Conservation (phyloP, 768 basidiomycete genomes). For the Hypholoma sublateritium region DNA sequence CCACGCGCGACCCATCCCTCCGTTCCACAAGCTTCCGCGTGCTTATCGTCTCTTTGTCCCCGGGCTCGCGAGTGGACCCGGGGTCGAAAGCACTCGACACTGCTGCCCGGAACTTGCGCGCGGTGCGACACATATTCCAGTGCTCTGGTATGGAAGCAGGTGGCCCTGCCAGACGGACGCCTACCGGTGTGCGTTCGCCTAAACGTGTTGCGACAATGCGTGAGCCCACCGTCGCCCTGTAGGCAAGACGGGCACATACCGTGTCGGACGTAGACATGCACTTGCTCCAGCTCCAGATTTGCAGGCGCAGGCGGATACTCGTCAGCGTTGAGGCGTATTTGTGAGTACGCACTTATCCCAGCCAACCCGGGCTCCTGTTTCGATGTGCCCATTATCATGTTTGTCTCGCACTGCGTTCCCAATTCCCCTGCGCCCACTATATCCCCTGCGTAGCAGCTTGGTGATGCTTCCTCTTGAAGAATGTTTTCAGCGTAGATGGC, state of each 20-base stretch:
- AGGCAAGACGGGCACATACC: conserved; percentile 40
- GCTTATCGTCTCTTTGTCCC: conserved; percentile 29
- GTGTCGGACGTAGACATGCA: conserved; percentile 75
- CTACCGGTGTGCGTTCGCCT: conserved; percentile 83
- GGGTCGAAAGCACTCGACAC: conserved; percentile 29
- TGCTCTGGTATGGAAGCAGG: conserved; percentile 67
- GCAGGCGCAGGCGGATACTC: conserved; percentile 58
- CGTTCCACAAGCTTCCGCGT: conserved; percentile 54
- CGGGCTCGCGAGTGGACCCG: neutral
- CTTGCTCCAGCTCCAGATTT: conserved; percentile 61
- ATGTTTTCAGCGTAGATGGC: neutral
- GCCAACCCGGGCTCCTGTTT: neutral
- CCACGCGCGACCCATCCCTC: conserved; percentile 48
- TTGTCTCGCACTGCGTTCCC: neutral
- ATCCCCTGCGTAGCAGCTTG: neutral
- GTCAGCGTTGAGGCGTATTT: conserved; percentile 56
- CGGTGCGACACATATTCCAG: conserved; percentile 66
- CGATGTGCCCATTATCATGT: neutral
- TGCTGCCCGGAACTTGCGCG: conserved; percentile 47
- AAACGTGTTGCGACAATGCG: neutral
- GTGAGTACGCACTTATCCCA: conserved; percentile 29
- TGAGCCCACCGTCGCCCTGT: neutral
- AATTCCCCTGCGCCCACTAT: neutral
- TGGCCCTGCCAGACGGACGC: conserved; percentile 56
- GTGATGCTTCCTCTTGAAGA: neutral